phyloP scores from a whole-genome alignment of 345 rosid species.

The Citrus hindsii region DNA sequence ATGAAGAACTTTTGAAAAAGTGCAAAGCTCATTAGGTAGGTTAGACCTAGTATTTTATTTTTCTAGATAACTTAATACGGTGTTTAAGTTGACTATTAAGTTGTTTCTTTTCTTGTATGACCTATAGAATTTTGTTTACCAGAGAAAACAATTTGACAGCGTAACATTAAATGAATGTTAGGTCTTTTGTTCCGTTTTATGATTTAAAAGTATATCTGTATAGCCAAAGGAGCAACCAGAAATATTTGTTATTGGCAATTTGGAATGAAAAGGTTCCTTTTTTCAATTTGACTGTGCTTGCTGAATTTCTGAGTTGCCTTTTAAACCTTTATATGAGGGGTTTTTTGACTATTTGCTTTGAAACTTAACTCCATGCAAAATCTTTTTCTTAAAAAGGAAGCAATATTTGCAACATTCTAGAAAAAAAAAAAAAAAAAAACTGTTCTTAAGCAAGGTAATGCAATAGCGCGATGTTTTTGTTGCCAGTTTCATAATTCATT shows the following conservation, averaged over 20 bases:
- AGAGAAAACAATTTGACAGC: background rate
- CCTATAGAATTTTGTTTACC: background rate
- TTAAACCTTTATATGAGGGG: background rate
- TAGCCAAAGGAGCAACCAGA: background rate
- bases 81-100: background rate
- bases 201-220: background rate
- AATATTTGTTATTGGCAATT: background rate
- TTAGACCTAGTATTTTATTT: background rate
- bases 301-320: background rate
- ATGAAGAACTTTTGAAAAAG: slow-evolving; percentile 44
- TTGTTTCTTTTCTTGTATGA: background rate
- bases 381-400: background rate
- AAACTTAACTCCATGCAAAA: background rate
- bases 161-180: background rate
- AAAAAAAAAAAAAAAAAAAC: background rate
- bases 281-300: background rate
- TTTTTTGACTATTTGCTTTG: background rate
- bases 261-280: background rate
- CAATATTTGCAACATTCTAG: background rate
- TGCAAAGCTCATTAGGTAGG: slow-evolving; percentile 27
- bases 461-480: background rate
- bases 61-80: background rate
- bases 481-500: background rate
- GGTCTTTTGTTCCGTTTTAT: background rate
- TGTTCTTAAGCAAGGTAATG: background rate